Evolutionary conservation across 306 rosid genomes (phyloP), one percentile per base, ranked within the genome.

Genomic region (Arachis hypogaea): DNA sequence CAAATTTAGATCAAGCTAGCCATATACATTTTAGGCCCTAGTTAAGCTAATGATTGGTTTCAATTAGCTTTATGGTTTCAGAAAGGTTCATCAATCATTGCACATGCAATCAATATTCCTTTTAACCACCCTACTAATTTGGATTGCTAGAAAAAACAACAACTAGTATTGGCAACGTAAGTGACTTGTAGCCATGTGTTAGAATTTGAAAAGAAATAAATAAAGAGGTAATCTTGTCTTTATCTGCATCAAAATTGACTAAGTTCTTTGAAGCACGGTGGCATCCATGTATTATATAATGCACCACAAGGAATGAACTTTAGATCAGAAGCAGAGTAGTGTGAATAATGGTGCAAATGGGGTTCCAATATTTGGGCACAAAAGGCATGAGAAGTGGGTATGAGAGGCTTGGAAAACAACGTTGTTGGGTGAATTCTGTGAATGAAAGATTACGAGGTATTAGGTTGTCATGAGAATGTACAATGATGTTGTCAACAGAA

Each of bases 51-150:
- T 88, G 85, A 86, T 86, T 83, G 75, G 83, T 42, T 14, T 14
- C 14, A 14, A 14, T 14, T 14, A 14, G 14, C 14, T 14, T 14
- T 14, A 14, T 14, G 14, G 14, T 14, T 76, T 57, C 36, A 74
- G 78, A 74, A 79, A 68, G 75, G 80, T 72, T 36, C 50, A 14
- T 79, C 82, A 83, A 90, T 88, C 95, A 87, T 88, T 86, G 96
- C 96, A 92, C 98, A 90, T 92, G 96, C 84, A 72, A 59, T 85
- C 83, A 57, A 66, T 88, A 84, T 90, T 92, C 98, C 86, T 69
- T 73, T 73, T 72, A 61, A 59, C 77, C 80, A 73, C 84, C 82
- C 82, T 70, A 64, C 84, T 80, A 80, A 71, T 70, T 52, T 77
- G 74, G 64, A 73, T 68, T 63, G 2, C 56, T 51, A 60, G 44